These are phyloP conservation scores for Scutellaria baicalensis DNA, from an alignment of 257 asterid species.

Conservation along the genomic window DNA sequence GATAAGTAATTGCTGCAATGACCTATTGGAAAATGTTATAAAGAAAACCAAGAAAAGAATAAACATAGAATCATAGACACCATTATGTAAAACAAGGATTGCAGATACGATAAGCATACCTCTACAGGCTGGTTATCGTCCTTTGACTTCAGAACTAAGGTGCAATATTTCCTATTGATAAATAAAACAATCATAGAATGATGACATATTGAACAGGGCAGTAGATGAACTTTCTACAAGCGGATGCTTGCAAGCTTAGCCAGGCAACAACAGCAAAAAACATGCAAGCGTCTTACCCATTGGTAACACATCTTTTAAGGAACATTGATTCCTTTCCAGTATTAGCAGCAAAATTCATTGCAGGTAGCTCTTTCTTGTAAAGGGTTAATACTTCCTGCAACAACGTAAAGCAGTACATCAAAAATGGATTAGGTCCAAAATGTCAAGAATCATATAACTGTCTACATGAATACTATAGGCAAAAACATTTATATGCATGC, in stretches of 20 bases:
- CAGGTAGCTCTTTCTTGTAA: slow-evolving; percentile 75
- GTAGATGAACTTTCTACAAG: neutral
- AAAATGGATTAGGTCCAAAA: neutral
- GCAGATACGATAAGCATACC: slow-evolving; percentile 36
- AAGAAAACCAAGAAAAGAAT: slow-evolving; percentile 2
- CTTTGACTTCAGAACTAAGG: slow-evolving; percentile 54
- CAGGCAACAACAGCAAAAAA: neutral
- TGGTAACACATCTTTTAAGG: slow-evolving; percentile 77
- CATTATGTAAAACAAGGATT: neutral
- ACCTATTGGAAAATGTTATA: slow-evolving; percentile 34
- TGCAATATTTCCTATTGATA: slow-evolving; percentile 66
- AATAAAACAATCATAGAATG: slow-evolving; percentile 5
- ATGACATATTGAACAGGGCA: neutral
- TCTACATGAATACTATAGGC: neutral
- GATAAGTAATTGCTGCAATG: slow-evolving; percentile 83
- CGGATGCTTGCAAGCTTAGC: neutral
- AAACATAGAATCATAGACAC: neutral
- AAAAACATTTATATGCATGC: neutral
- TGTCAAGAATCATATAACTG: neutral
- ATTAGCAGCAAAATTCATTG: slow-evolving; percentile 89
- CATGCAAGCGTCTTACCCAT: slow-evolving; percentile 44
- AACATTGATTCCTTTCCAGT: slow-evolving; percentile 83
- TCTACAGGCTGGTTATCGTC: slow-evolving; percentile 29
- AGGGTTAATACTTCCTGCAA: slow-evolving; percentile 64
- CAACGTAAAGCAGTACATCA: neutral